Percentiles rank a stretch among this genome's conserved stretches.
phyloP scores from a whole-genome alignment of 345 rosid species.

The Aquilaria yunnanensis region DNA sequence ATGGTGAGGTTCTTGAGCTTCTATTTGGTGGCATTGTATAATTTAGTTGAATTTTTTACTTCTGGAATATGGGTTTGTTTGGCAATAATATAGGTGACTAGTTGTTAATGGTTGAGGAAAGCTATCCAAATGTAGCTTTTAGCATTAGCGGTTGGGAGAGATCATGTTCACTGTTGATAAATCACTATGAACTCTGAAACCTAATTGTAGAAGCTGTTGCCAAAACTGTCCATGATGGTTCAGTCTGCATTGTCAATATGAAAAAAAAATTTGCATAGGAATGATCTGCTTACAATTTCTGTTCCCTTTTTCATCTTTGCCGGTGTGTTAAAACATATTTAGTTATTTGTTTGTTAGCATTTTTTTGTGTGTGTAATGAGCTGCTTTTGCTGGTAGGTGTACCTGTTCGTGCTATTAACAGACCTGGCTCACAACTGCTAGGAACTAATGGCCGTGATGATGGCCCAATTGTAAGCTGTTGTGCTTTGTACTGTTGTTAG shows the following conservation, averaged over 20 bases:
- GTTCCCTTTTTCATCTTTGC: background rate
- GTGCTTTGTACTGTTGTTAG: background rate
- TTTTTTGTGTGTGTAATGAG: background rate
- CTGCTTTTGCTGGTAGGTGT: conserved; percentile 31
- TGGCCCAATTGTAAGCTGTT: conserved; percentile 78
- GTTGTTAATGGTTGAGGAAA: background rate
- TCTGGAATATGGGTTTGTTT: background rate
- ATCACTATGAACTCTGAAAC: too few species aligned
- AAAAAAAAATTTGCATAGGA: background rate
- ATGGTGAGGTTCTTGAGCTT: conserved; percentile 49
- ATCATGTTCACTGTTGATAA: too few species aligned
- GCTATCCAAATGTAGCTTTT: too few species aligned
- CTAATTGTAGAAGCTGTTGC: too few species aligned
- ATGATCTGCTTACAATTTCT: background rate
- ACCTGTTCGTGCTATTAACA: conserved; percentile 70
- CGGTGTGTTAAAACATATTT: conserved; percentile 1
- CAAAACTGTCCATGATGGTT: too few species aligned
- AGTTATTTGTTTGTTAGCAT: conserved; percentile 2
- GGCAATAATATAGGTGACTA: background rate
- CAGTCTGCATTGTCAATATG: too few species aligned
- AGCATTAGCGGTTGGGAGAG: too few species aligned
- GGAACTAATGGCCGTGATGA: conserved; percentile 98
- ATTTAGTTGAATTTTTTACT: too few species aligned
- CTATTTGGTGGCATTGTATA: background rate
- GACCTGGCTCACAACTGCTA: conserved; percentile 83